Evolutionary conservation across 1,139 yeast genomes (phyloP).

Genomic region (Geotrichum macrosporum): DNA sequence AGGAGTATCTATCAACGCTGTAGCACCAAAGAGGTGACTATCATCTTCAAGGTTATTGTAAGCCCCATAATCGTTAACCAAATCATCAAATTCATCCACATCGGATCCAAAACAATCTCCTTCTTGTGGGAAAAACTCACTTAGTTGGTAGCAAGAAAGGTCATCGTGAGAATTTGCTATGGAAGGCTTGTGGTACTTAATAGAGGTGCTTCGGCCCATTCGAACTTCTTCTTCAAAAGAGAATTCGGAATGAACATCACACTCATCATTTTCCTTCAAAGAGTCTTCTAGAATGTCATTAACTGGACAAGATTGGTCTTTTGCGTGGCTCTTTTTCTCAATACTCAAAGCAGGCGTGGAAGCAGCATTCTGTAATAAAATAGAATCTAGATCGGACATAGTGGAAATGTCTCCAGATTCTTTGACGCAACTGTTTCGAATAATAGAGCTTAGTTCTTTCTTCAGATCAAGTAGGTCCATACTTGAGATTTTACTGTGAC

Average conservation of each 20-base stretch:
- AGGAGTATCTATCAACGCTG: neutral
- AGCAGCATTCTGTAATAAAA: constrained; percentile 19
- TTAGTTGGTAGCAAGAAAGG: neutral
- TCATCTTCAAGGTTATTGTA: constrained; percentile 12
- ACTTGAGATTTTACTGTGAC: neutral
- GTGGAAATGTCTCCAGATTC: constrained; percentile 9
- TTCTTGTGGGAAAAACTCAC: neutral
- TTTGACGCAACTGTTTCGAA: constrained; percentile 10
- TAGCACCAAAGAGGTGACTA: constrained; percentile 12
- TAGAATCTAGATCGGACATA: neutral
- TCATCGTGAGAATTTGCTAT: neutral
- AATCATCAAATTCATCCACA: constrained; percentile 10
- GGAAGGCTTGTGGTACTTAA: constrained; percentile 18
- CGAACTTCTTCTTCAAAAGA: constrained; percentile 22
- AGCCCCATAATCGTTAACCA: neutral
- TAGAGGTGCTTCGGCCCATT: constrained; percentile 21
- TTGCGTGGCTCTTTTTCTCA: constrained; percentile 1
- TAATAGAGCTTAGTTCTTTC: constrained; percentile 18
- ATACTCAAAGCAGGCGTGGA: constrained; percentile 17
- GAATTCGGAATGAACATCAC: constrained; percentile 20
- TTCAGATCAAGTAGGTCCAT: constrained; percentile 6
- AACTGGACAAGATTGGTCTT: neutral
- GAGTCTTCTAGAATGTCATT: neutral
- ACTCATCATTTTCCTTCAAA: constrained; percentile 5
- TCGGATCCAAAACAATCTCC: neutral